These are phyloP conservation scores for Cryphonectria radicalis DNA, from an alignment of 2,329 filamentous ascomycete genomes.

Conservation along the genomic window DNA sequence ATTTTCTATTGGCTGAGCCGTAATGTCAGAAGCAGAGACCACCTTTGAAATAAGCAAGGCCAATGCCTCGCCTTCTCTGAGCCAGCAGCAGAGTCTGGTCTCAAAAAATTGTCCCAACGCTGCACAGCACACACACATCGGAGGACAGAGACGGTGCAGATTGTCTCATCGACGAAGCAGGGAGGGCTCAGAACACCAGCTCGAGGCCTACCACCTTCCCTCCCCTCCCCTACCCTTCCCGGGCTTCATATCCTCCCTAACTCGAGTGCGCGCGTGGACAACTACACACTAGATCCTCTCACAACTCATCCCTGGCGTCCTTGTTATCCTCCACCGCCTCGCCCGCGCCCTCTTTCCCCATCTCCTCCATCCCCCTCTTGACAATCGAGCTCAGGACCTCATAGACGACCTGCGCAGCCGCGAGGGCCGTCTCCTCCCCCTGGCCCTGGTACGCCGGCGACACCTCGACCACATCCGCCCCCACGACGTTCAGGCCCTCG, in stretches of 20 bases:
- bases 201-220: background rate
- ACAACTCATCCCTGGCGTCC: conserved; percentile 13
- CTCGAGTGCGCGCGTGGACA: background rate
- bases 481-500: conserved; percentile 82
- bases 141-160: background rate
- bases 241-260: background rate
- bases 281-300: background rate
- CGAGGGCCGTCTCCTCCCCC: conserved; percentile 81
- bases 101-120: background rate
- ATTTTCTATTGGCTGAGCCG: too few relatives aligned
- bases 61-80: background rate
- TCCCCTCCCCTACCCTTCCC: background rate
- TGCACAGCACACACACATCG: background rate
- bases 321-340: conserved; percentile 40
- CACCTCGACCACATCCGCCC: conserved; percentile 89
- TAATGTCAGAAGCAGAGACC: background rate
- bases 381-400: conserved; percentile 83
- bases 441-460: conserved; percentile 81
- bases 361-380: conserved; percentile 43
- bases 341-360: conserved; percentile 40
- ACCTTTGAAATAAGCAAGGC: background rate
- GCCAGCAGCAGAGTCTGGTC: background rate
- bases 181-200: background rate
- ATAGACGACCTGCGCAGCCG: conserved; percentile 81
- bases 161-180: background rate